Evolutionary conservation across 2,329 filamentous ascomycete species (phyloP).

Genomic region (Aspergillus terreus): DNA sequence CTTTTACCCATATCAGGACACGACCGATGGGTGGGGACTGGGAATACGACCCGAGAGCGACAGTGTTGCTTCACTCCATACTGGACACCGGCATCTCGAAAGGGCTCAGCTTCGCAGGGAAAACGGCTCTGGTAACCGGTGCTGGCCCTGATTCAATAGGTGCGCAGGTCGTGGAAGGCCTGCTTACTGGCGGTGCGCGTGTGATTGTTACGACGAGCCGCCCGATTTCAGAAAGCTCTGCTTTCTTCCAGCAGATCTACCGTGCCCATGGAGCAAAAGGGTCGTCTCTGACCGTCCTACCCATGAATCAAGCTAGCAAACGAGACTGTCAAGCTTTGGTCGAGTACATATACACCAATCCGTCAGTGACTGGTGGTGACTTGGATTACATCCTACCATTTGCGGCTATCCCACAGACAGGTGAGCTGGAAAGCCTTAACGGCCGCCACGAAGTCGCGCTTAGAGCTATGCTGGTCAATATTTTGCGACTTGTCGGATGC

Average conservation of each 20-base stretch:
- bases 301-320: constrained; percentile 41
- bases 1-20: constrained; percentile 18
- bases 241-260: constrained; percentile 36
- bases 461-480: constrained; percentile 34
- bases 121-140: constrained; percentile 35
- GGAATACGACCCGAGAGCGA: constrained; percentile 14
- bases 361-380: constrained; percentile 26
- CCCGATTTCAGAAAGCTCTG: constrained; percentile 23
- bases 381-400: constrained; percentile 43
- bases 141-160: constrained; percentile 37
- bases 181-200: constrained; percentile 33
- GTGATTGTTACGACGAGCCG: constrained; percentile 41
- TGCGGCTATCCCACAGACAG: constrained; percentile 38
- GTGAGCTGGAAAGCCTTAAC: constrained; percentile 33
- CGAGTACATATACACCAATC: constrained; percentile 32
- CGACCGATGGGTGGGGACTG: constrained; percentile 11
- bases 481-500: constrained; percentile 36
- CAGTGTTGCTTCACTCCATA: constrained; percentile 9
- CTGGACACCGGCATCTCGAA: constrained; percentile 12
- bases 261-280: constrained; percentile 26
- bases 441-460: constrained; percentile 14
- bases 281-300: constrained; percentile 35
- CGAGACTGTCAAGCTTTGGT: constrained; percentile 37
- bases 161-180: constrained; percentile 26
- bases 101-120: constrained; percentile 25